Base-by-base conservation (phyloP, 805 yeast genomes). In the Candida rishiriensis region DNA sequence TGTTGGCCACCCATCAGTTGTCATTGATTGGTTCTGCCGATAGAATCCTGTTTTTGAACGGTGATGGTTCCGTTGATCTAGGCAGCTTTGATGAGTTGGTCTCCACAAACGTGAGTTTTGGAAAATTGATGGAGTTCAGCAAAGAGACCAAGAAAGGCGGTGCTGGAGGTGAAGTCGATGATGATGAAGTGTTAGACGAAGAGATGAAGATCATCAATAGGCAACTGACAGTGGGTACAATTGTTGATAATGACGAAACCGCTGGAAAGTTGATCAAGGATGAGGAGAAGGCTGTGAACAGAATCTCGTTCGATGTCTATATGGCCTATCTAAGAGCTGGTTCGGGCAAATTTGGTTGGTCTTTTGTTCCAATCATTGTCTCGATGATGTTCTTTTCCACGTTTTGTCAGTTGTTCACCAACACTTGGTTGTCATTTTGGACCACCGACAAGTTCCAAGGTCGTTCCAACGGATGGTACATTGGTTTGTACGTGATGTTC, bases 391-490 rank as follows among this genome's bases (percentile, higher is more conserved):
- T 57, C 1, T 29, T 75, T 9, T 70, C 74, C 42, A 72, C 76
- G 0, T 82, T 81, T 61, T 68, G 73, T 44, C 69, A 66, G 42
- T 60, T 83, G 26, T 81, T 83, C 58, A 72, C 81, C 38, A 82
- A 80, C 59, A 79, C 83, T 21, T 86, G 95, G 95, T 67, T 88
- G 49, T 82, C 93, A 1, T 88, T 83, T 64, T 88, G 96, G 96
- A 71, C 85, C 1, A 67, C 66, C 11, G 44, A 68, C 42, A 76
- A 73, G 57, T 86, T 82, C 56, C 49, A 58, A 8, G 54, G 61
- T 17, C 63, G 63, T 41, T 41, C 74, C 4, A 64, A 71, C 45
- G 76, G 77, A 0, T 79, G 78, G 55, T 87, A 86, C 65, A 83
- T 85, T 63, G 95, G 93, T 0, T 53, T 86, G 36, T 83, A 82